Conservation (phyloP, 2,329 filamentous ascomycete species). For the Graphiopsis chlorocephala region DNA sequence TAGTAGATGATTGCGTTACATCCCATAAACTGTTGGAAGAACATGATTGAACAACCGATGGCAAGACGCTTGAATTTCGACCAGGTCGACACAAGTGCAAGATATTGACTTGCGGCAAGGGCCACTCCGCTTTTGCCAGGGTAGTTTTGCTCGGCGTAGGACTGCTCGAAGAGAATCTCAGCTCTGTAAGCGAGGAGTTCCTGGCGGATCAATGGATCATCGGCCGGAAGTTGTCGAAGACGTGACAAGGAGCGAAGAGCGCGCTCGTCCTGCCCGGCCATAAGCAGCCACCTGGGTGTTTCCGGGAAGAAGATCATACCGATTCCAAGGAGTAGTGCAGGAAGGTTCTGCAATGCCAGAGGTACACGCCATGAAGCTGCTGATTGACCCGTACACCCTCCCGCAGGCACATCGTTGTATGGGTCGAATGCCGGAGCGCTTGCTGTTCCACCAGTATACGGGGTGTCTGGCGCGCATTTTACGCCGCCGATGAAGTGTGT, state of each 20-base stretch:
- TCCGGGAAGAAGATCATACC: conserved; percentile 18
- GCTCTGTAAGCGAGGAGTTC: conserved; percentile 7
- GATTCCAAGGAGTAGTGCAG: background rate
- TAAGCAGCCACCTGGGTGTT: conserved; percentile 17
- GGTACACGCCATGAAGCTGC: conserved; percentile 21
- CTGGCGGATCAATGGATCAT: background rate
- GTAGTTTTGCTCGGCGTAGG: conserved; percentile 3
- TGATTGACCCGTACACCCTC: conserved; percentile 19
- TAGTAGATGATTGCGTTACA: conserved; percentile 82
- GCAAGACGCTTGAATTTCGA: conserved; percentile 8
- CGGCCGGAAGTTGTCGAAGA: background rate
- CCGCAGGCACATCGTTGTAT: background rate
- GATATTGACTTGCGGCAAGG: background rate
- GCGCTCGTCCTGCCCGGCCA: background rate
- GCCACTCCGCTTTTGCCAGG: conserved; percentile 1
- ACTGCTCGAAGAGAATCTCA: conserved; percentile 9
- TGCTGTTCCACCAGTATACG: background rate
- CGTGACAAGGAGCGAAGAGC: background rate
- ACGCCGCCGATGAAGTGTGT: conserved; percentile 29
- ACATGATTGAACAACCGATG: conserved; percentile 25
- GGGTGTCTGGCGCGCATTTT: background rate
- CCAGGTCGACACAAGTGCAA: conserved; percentile 1
- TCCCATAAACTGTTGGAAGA: conserved; percentile 40
- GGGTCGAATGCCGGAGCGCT: background rate
- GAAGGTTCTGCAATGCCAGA: background rate